Percentiles rank a stretch among this genome's conserved stretches.
Conservation (phyloP, 805 yeast species). For the Wickerhamiella australiensis region DNA sequence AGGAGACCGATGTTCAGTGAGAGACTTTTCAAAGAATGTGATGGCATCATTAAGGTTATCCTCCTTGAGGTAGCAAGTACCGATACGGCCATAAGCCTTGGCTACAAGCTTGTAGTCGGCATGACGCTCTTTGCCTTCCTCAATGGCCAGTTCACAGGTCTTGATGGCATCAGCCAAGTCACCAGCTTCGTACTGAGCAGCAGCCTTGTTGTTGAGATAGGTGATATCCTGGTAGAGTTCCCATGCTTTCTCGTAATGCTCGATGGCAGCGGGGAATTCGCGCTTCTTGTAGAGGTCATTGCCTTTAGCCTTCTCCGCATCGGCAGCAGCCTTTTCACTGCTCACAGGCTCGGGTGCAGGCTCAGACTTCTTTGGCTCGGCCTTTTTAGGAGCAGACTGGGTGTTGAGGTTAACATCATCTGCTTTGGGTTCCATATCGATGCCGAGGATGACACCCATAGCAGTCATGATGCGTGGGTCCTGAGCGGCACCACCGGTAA, state of each 20-base stretch:
- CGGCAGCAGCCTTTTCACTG: slow-evolving; percentile 28
- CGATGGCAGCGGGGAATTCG: slow-evolving; percentile 88
- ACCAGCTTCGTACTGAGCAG: slow-evolving; percentile 94
- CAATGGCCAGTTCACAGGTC: slow-evolving; percentile 74
- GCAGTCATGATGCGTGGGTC: slow-evolving; percentile 85
- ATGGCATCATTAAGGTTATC: slow-evolving; percentile 64
- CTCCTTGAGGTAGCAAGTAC: slow-evolving; percentile 65
- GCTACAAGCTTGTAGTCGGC: slow-evolving; percentile 89
- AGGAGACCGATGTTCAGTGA: slow-evolving; percentile 95
- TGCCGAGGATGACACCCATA: slow-evolving; percentile 74
- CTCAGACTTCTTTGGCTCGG: slow-evolving; percentile 26
- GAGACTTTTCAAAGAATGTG: slow-evolving; percentile 70
- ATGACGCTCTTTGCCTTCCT: slow-evolving; percentile 76
- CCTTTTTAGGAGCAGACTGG: slow-evolving; percentile 23
- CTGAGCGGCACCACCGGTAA: slow-evolving; percentile 47
- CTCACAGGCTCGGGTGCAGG: slow-evolving; percentile 30
- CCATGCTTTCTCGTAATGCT: slow-evolving; percentile 76
- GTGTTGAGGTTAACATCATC: slow-evolving; percentile 23
- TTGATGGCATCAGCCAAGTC: slow-evolving; percentile 74
- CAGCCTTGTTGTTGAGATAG: slow-evolving; percentile 89
- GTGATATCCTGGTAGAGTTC: slow-evolving; percentile 72
- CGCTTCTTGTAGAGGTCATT: slow-evolving; percentile 75
- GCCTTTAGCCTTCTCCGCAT: slow-evolving; percentile 65
- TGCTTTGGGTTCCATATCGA: slow-evolving; percentile 34
- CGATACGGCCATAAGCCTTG: slow-evolving; percentile 85